Evolutionary conservation across 257 asterid genomes (phyloP).

Genomic region (Lycium ferocissimum): DNA sequence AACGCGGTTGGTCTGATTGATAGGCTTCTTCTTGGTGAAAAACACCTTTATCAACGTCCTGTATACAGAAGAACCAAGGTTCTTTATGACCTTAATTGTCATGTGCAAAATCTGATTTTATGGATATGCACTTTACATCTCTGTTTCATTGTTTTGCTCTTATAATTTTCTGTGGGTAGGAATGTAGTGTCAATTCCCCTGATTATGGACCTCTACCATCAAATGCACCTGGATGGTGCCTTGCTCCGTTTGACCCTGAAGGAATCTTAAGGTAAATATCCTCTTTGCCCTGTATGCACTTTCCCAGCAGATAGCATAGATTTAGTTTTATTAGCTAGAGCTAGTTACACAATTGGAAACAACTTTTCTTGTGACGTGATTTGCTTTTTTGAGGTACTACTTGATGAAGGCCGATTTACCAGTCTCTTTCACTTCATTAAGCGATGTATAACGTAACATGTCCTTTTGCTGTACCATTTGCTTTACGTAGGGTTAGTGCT

Average conservation of each 20-base stretch:
- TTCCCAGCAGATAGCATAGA: not conserved
- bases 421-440: slow-evolving; percentile 12
- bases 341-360: slow-evolving; percentile 13
- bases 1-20: slow-evolving; percentile 88
- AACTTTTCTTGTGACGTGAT: not conserved
- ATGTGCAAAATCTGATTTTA: slow-evolving; percentile 26
- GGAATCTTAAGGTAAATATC: slow-evolving; percentile 76
- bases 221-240: slow-evolving; percentile 90
- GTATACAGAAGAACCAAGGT: slow-evolving; percentile 94
- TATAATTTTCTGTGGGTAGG: slow-evolving; percentile 47
- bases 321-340: slow-evolving; percentile 22
- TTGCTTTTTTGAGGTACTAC: not conserved
- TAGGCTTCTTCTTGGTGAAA: slow-evolving; percentile 76
- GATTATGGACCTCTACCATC: slow-evolving; percentile 86
- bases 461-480: slow-evolving; percentile 12
- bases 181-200: slow-evolving; percentile 89
- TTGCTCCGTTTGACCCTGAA: slow-evolving; percentile 95
- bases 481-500: slow-evolving; percentile 5
- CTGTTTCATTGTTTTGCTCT: not conserved
- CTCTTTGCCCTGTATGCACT: slow-evolving; percentile 23
- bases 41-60: slow-evolving; percentile 84
- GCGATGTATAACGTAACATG: not conserved
- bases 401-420: not conserved
- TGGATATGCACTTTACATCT: slow-evolving; percentile 25
- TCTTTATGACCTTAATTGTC: slow-evolving; percentile 25